A percentile compares a stretch with the other conserved stretches of the same genome.
phyloP scores from a whole-genome alignment of 352 stramenopile species.

The Hyaloperonospora arabidopsidis region DNA sequence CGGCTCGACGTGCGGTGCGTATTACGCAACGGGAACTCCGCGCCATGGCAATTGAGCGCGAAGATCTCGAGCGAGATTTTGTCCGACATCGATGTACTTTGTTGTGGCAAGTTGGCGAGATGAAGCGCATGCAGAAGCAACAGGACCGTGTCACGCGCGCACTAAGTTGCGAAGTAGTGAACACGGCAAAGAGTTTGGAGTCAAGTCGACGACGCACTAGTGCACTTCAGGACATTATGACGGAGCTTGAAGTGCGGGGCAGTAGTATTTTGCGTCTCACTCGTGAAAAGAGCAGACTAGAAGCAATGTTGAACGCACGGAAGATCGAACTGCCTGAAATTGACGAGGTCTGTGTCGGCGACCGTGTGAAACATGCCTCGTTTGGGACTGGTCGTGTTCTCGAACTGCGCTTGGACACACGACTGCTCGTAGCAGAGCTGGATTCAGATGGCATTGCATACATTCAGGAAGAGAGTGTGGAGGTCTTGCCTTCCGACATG shows the following conservation, averaged over 20 bases:
- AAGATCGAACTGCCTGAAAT: slow-evolving; percentile 42
- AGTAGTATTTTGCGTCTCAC: slow-evolving; percentile 44
- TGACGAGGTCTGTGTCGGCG: slow-evolving; percentile 54
- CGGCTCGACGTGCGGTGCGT: slow-evolving; percentile 55
- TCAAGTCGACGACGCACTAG: slow-evolving; percentile 64
- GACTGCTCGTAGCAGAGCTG: slow-evolving; percentile 42
- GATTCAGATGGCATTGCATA: slow-evolving; percentile 36
- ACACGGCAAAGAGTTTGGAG: slow-evolving; percentile 45
- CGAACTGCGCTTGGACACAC: slow-evolving; percentile 32
- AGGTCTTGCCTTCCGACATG: slow-evolving; percentile 44
- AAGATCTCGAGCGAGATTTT: slow-evolving; percentile 70
- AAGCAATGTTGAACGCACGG: slow-evolving; percentile 39
- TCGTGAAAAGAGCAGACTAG: slow-evolving; percentile 57
- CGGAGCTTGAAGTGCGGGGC: slow-evolving; percentile 55
- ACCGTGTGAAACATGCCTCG: slow-evolving; percentile 37
- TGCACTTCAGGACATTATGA: slow-evolving; percentile 76
- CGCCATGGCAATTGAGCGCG: slow-evolving; percentile 59
- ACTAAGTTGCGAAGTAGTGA: slow-evolving; percentile 37
- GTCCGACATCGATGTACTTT: slow-evolving; percentile 57
- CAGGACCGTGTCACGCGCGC: slow-evolving; percentile 49
- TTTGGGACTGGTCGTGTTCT: slow-evolving; percentile 42
- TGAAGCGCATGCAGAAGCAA: slow-evolving; percentile 66
- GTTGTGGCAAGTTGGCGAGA: slow-evolving; percentile 54
- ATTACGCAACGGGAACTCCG: slow-evolving; percentile 66
- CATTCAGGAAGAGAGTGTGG: slow-evolving; percentile 51